Conservation (phyloP, 2,329 filamentous ascomycete species). For the Aspergillus jensenii region DNA sequence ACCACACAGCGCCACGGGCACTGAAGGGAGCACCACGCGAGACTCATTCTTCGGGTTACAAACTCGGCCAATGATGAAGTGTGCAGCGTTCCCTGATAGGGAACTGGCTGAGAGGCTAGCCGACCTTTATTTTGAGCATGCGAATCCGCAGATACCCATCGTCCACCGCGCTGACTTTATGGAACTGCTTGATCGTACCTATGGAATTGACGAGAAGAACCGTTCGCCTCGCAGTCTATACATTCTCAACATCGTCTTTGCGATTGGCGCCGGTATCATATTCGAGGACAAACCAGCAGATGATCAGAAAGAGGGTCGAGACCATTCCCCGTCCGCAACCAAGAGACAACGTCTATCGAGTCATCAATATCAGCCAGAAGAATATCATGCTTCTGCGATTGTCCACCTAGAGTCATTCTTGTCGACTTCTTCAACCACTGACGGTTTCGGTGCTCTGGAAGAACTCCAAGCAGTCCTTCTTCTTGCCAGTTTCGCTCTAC, state of each 20-base stretch:
- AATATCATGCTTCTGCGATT: constrained; percentile 94
- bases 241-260: constrained; percentile 94
- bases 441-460: constrained; percentile 80
- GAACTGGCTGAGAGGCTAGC: constrained; percentile 72
- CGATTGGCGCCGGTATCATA: constrained; percentile 91
- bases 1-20: constrained; percentile 50
- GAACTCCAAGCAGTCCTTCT: constrained; percentile 91
- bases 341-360: constrained; percentile 56
- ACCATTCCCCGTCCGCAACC: constrained; percentile 28
- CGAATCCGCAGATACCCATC: constrained; percentile 93
- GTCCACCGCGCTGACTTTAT: constrained; percentile 87
- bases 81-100: constrained; percentile 78
- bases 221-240: constrained; percentile 82
- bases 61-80: constrained; percentile 81
- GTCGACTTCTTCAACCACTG: constrained; percentile 59
- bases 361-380: constrained; percentile 77
- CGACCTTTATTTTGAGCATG: constrained; percentile 89
- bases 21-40: constrained; percentile 76
- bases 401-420: constrained; percentile 87
- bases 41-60: constrained; percentile 98
- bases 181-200: constrained; percentile 80
- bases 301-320: constrained; percentile 23
- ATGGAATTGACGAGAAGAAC: constrained; percentile 64
- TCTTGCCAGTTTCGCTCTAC: constrained; percentile 84
- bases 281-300: constrained; percentile 54